Evolutionary conservation across 441 rosid species (phyloP).

Genomic region (Pelargonium fulgidum): DNA sequence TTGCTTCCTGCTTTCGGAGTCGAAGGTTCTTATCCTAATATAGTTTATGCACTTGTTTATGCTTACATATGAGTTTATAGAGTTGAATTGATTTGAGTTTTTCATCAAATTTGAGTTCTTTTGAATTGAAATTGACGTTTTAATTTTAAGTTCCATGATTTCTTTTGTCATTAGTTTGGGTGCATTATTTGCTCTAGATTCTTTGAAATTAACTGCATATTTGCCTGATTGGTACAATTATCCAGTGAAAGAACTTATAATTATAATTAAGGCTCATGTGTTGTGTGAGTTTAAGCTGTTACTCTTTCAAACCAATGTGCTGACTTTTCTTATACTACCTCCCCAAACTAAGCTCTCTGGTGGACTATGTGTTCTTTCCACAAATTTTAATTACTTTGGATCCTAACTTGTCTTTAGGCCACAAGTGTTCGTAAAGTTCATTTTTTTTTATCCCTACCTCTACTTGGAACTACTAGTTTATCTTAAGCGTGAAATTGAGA

Average conservation of each 20-base stretch:
- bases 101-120: neutral
- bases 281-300: too few relatives aligned
- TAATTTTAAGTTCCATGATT: too few relatives aligned
- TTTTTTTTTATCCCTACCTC: too few relatives aligned
- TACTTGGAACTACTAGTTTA: too few relatives aligned
- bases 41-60: neutral
- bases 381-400: neutral
- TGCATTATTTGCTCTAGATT: too few relatives aligned
- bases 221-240: too few relatives aligned
- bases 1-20: slow-evolving; percentile 85
- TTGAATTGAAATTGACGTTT: neutral
- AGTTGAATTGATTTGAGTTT: neutral
- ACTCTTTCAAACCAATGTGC: neutral
- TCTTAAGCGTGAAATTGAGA: neutral
- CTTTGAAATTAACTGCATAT: too few relatives aligned
- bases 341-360: too few relatives aligned
- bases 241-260: too few relatives aligned
- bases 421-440: too few relatives aligned
- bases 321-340: neutral
- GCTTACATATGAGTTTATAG: neutral
- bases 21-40: slow-evolving; percentile 38
- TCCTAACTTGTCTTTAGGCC: neutral
- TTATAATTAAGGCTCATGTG: too few relatives aligned
- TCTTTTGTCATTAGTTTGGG: too few relatives aligned
- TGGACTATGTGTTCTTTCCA: neutral